Conservation (phyloP, 495 filamentous ascomycete genomes). For the Amphirosellinia nigrospora region DNA sequence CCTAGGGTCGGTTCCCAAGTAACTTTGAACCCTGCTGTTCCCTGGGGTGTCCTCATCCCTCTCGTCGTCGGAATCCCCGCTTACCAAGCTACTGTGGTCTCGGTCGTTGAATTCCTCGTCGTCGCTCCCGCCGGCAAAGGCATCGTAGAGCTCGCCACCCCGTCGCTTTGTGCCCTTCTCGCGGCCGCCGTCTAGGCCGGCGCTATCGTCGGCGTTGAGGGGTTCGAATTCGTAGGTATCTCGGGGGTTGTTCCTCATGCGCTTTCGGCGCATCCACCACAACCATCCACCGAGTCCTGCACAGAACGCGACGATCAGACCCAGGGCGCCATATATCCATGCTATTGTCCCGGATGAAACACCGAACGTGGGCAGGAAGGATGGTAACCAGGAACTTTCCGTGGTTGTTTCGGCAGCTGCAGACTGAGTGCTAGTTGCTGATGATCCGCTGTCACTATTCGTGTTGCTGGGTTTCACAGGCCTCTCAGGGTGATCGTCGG, state of each 20-base stretch:
- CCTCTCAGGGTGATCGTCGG: constrained; percentile 77
- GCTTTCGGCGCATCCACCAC: constrained; percentile 76
- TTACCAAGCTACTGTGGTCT: constrained; percentile 41
- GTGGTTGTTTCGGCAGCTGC: constrained; percentile 45
- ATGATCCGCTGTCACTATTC: constrained; percentile 48
- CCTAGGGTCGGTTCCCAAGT: not conserved
- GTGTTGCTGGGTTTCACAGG: constrained; percentile 64
- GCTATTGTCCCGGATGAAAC: constrained; percentile 85
- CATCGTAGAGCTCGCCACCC: constrained; percentile 89
- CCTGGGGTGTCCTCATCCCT: constrained; percentile 1
- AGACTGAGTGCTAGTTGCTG: constrained; percentile 41
- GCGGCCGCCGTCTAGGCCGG: constrained; percentile 48
- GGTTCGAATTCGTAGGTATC: constrained; percentile 96
- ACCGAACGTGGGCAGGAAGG: constrained; percentile 94
- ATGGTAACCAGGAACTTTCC: constrained; percentile 73
- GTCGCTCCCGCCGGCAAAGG: constrained; percentile 77
- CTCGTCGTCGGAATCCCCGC: constrained; percentile 32
- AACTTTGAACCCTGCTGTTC: not conserved
- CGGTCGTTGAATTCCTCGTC: constrained; percentile 70
- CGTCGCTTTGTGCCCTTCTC: constrained; percentile 57
- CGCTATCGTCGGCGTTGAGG: constrained; percentile 80
- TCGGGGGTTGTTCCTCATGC: constrained; percentile 72
- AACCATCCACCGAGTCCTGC: constrained; percentile 79
- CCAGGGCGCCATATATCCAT: constrained; percentile 92
- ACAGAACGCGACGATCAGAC: constrained; percentile 86